A percentile compares a stretch with the other conserved stretches of the same genome.
These are phyloP conservation scores for Dryas octopetala DNA, from an alignment of 306 rosid species.

Conservation along the genomic window DNA sequence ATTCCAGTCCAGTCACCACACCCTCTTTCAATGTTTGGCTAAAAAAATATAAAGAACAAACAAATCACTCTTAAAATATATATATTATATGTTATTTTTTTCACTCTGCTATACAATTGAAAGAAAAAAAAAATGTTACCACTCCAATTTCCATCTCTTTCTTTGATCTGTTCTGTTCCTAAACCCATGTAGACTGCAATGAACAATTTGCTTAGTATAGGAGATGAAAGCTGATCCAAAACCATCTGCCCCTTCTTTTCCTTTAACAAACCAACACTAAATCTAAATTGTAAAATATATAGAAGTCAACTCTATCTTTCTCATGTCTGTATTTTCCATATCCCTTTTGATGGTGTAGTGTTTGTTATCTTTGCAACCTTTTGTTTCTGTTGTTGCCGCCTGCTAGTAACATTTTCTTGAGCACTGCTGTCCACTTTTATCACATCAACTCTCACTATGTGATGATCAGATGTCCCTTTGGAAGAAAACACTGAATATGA, in stretches of 20 bases:
- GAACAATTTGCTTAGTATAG: not conserved
- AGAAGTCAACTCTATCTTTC: constrained; percentile 7
- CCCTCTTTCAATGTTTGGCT: no score
- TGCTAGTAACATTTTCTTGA: constrained; percentile 34
- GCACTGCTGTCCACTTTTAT: constrained; percentile 35
- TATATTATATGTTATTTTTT: not conserved
- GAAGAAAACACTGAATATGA: constrained; percentile 91
- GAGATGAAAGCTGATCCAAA: constrained; percentile 9
- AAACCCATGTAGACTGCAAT: not conserved
- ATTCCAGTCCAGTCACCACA: no score
- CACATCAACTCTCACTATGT: constrained; percentile 83
- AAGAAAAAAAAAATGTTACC: not conserved
- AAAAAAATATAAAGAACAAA: not conserved
- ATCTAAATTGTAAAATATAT: not conserved
- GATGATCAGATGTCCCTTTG: constrained; percentile 98
- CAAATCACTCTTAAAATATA: constrained; percentile 8
- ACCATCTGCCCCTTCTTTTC: not conserved
- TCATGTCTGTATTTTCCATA: constrained; percentile 53
- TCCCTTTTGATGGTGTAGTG: constrained; percentile 55
- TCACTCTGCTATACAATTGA: constrained; percentile 9
- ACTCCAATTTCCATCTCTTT: not conserved
- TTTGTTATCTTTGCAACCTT: constrained; percentile 54
- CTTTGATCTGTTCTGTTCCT: not conserved
- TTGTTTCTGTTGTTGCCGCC: constrained; percentile 41
- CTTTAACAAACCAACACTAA: constrained; percentile 17